Percentiles rank a stretch among this genome's conserved stretches.
These are phyloP conservation scores for Kwoniella europaea DNA, from an alignment of 768 basidiomycete species.

Conservation along the genomic window DNA sequence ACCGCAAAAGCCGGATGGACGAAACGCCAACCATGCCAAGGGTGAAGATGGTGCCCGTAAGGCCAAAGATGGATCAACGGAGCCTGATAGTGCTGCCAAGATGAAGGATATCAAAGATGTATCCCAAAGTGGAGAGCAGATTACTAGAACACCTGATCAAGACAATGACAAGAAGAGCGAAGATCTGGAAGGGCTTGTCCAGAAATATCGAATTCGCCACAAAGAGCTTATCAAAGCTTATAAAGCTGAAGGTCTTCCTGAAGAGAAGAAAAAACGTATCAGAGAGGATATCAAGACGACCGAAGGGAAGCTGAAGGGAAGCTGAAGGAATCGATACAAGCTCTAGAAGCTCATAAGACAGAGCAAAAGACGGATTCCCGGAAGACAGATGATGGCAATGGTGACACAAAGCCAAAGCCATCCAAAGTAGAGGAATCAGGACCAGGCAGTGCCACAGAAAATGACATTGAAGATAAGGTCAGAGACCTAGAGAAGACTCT, in stretches of 20 bases:
- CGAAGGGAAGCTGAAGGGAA: not conserved
- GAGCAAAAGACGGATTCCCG: not conserved
- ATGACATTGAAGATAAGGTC: not conserved
- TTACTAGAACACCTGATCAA: not conserved
- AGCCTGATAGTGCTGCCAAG: not conserved
- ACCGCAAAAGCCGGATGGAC: not conserved
- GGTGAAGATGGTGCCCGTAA: not conserved
- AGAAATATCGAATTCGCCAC: not conserved
- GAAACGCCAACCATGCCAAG: not conserved
- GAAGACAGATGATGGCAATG: not conserved
- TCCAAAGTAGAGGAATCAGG: not conserved
- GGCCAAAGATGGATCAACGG: not conserved
- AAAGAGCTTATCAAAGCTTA: not conserved
- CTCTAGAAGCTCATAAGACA: not conserved
- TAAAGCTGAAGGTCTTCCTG: not conserved
- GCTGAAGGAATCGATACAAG: not conserved
- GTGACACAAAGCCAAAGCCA: not conserved
- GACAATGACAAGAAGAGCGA: not conserved
- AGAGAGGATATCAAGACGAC: not conserved
- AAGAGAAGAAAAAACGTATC: not conserved
- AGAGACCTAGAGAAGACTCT: not conserved
- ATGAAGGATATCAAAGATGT: not conserved
- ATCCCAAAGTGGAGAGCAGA: not conserved
- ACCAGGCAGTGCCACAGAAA: not conserved
- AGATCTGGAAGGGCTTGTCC: not conserved